A percentile compares a stretch with the other conserved stretches of the same genome.
These are phyloP conservation scores for Zasmidium cellare DNA, from an alignment of 2,329 filamentous ascomycete species.

Conservation along the genomic window DNA sequence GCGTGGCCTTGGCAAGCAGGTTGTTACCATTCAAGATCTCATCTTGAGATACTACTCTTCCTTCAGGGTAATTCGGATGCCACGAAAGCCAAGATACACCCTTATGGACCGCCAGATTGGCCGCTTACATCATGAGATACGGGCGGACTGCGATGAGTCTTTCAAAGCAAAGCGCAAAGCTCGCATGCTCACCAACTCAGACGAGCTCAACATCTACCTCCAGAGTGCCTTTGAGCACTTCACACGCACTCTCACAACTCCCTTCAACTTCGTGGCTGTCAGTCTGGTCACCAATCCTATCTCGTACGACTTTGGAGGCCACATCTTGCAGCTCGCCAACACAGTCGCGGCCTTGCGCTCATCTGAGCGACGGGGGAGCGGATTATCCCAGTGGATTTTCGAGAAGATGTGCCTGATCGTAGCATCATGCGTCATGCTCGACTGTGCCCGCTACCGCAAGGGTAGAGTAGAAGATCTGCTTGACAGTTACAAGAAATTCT, in stretches of 20 bases:
- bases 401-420: conserved; percentile 43
- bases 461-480: conserved; percentile 21
- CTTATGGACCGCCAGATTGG: conserved; percentile 49
- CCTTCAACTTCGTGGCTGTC: conserved; percentile 53
- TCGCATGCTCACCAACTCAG: conserved; percentile 47
- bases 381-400: conserved; percentile 36
- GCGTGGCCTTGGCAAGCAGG: conserved; percentile 39
- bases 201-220: conserved; percentile 47
- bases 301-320: conserved; percentile 47
- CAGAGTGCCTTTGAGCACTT: conserved; percentile 53
- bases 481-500: conserved; percentile 27
- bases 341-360: conserved; percentile 29
- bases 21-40: conserved; percentile 45
- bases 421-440: conserved; percentile 50
- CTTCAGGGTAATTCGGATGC: conserved; percentile 46
- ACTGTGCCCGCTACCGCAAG: conserved; percentile 27
- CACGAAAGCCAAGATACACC: conserved; percentile 42
- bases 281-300: conserved; percentile 44
- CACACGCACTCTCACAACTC: conserved; percentile 39
- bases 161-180: conserved; percentile 42
- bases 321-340: conserved; percentile 45
- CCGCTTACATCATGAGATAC: conserved; percentile 45
- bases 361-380: conserved; percentile 12
- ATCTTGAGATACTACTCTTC: conserved; percentile 52
- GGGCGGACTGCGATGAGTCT: conserved; percentile 39